These are phyloP conservation scores for Neoboletus brunneissimus DNA, from an alignment of 768 basidiomycete species.

Conservation along the genomic window DNA sequence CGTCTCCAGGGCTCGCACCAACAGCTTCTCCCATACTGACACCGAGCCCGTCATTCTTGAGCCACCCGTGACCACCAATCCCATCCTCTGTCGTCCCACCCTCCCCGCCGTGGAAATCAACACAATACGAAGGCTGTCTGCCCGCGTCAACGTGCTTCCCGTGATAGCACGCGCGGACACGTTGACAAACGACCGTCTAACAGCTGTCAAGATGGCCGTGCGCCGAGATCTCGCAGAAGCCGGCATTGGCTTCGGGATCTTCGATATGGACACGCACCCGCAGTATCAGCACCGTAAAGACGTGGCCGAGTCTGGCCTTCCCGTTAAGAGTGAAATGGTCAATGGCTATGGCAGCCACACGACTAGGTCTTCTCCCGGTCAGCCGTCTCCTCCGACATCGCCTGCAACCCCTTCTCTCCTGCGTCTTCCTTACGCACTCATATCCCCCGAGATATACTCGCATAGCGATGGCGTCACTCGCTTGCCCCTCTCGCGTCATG, in stretches of 20 bases:
- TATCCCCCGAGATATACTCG: slow-evolving; percentile 80
- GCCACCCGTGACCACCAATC: slow-evolving; percentile 73
- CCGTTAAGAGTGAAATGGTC: slow-evolving; percentile 48
- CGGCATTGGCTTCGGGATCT: slow-evolving; percentile 87
- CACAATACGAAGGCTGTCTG: slow-evolving; percentile 75
- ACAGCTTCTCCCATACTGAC: slow-evolving; percentile 70
- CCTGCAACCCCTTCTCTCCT: slow-evolving; percentile 58
- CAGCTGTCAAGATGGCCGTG: slow-evolving; percentile 75
- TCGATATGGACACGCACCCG: slow-evolving; percentile 68
- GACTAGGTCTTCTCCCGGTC: slow-evolving; percentile 50
- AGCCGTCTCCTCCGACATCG: slow-evolving; percentile 64
- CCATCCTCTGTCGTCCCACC: slow-evolving; percentile 62
- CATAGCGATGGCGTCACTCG: slow-evolving; percentile 77
- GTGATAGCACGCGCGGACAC: slow-evolving; percentile 81
- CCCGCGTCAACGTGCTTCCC: slow-evolving; percentile 84
- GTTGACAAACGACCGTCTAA: slow-evolving; percentile 77
- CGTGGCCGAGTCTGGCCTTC: slow-evolving; percentile 39
- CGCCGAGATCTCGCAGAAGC: slow-evolving; percentile 78
- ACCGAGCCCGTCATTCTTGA: slow-evolving; percentile 77
- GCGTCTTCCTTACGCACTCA: slow-evolving; percentile 79
- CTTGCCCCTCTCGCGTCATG: slow-evolving; percentile 57
- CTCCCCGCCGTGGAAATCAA: slow-evolving; percentile 70
- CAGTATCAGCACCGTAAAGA: slow-evolving; percentile 44
- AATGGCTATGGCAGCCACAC: slow-evolving; percentile 51
- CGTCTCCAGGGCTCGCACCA: slow-evolving; percentile 64